Evolutionary conservation across 345 rosid genomes (phyloP).

Genomic region (Aegle marmelos): DNA sequence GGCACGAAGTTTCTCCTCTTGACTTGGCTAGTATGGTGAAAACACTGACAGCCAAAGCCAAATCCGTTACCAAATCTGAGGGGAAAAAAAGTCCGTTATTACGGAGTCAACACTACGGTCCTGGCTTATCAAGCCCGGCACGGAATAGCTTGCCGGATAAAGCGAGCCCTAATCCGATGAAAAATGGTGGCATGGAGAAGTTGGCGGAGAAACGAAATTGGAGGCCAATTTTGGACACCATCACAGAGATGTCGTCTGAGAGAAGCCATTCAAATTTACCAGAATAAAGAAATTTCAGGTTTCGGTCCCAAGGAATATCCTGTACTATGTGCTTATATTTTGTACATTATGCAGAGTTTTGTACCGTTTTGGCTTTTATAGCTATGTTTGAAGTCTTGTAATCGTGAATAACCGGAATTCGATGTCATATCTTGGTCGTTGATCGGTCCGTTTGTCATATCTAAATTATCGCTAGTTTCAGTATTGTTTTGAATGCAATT

Average conservation of each 20-base stretch:
- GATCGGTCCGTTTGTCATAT: neutral
- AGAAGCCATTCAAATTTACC: conserved; percentile 39
- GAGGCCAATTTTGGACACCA: conserved; percentile 49
- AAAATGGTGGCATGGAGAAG: neutral
- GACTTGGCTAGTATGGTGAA: conserved; percentile 32
- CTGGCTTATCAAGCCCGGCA: neutral
- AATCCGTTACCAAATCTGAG: neutral
- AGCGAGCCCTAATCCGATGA: neutral
- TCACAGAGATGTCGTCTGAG: conserved; percentile 39
- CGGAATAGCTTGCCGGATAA: neutral
- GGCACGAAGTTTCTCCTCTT: conserved; percentile 34
- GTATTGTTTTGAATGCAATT: no score
- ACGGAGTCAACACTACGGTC: neutral
- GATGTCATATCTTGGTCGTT: neutral
- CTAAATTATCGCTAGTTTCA: no score
- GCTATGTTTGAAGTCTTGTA: neutral
- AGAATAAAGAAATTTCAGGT: conserved; percentile 3
- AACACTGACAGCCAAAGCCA: conserved; percentile 40
- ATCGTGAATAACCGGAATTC: neutral
- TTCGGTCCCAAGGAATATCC: neutral
- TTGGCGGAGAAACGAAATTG: conserved; percentile 11
- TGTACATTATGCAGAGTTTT: neutral
- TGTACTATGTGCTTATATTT: neutral
- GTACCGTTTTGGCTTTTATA: neutral
- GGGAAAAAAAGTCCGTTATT: neutral